Percentiles rank a stretch among this genome's conserved stretches.
Evolutionary conservation across 495 filamentous ascomycete genomes (phyloP).

Genomic region (Ramalina intermedia): DNA sequence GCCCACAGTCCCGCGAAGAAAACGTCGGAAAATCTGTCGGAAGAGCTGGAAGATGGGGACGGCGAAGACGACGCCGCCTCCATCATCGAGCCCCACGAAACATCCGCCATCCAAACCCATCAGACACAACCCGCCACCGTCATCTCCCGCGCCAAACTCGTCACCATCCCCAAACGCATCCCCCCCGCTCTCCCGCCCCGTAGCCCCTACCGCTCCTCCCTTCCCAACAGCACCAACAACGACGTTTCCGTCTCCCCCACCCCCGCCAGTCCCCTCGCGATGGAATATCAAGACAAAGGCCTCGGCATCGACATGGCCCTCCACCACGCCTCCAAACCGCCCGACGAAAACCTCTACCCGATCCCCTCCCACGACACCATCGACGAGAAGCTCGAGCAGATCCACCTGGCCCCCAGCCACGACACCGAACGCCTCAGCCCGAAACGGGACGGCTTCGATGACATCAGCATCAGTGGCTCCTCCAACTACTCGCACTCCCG

Average conservation of each 20-base stretch:
- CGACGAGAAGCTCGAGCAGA: constrained; percentile 5
- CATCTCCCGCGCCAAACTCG: constrained; percentile 47
- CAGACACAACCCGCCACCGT: constrained; percentile 34
- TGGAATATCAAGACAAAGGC: constrained; percentile 7
- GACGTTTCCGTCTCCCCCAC: not conserved
- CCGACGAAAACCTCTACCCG: constrained; percentile 1
- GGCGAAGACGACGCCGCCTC: constrained; percentile 1
- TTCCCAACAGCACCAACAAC: not conserved
- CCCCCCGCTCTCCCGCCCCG: constrained; percentile 50
- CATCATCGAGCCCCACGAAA: constrained; percentile 19
- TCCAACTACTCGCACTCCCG: constrained; percentile 9
- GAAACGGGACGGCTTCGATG: constrained; percentile 11
- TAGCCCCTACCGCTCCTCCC: constrained; percentile 33
- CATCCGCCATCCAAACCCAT: constrained; percentile 22
- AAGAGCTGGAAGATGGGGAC: constrained; percentile 18
- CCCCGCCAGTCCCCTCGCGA: constrained; percentile 1
- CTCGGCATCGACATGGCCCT: constrained; percentile 17
- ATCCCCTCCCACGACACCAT: not conserved
- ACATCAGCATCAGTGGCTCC: constrained; percentile 14
- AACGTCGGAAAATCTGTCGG: constrained; percentile 23
- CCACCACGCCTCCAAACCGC: constrained; percentile 8
- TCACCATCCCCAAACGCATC: constrained; percentile 58
- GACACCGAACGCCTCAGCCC: constrained; percentile 5
- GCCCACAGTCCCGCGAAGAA: constrained; percentile 20
- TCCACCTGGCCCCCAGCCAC: constrained; percentile 5